phyloP scores from a whole-genome alignment of 768 basidiomycete genomes.

The Melanogaster broomeanus region DNA sequence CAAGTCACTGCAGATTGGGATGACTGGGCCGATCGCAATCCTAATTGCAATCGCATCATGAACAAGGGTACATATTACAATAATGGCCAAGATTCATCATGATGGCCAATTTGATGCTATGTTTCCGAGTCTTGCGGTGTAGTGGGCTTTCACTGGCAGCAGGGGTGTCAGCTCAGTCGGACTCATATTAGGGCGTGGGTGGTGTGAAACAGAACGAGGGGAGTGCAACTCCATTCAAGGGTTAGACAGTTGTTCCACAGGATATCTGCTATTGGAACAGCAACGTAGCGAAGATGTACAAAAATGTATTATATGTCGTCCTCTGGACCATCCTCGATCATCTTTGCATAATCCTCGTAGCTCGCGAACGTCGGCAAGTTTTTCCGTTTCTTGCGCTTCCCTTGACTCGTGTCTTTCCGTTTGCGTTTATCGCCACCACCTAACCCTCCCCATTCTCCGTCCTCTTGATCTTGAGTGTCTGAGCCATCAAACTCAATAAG shows the following conservation, averaged over 20 bases:
- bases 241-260: background rate
- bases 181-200: too few species aligned
- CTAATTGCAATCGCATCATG: too few species aligned
- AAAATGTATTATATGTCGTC: slow-evolving; percentile 20
- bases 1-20: too few species aligned
- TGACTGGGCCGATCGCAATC: too few species aligned
- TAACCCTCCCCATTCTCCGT: slow-evolving; percentile 38
- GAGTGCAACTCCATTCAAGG: background rate
- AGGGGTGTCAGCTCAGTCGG: too few species aligned
- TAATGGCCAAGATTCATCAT: too few species aligned
- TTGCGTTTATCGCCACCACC: slow-evolving; percentile 56
- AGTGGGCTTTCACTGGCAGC: too few species aligned
- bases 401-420: slow-evolving; percentile 40
- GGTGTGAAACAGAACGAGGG: too few species aligned
- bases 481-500: slow-evolving; percentile 64
- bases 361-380: slow-evolving; percentile 81
- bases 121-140: too few species aligned
- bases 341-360: slow-evolving; percentile 82
- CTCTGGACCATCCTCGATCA: slow-evolving; percentile 68
- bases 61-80: too few species aligned
- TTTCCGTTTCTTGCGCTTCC: slow-evolving; percentile 66
- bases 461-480: slow-evolving; percentile 33
- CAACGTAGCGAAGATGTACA: background rate
- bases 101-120: too few species aligned
- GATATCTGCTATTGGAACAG: background rate